Percentiles rank a stretch among this genome's conserved stretches.
Conservation (phyloP, 345 rosid genomes). For the Rhodamnia argentea region DNA sequence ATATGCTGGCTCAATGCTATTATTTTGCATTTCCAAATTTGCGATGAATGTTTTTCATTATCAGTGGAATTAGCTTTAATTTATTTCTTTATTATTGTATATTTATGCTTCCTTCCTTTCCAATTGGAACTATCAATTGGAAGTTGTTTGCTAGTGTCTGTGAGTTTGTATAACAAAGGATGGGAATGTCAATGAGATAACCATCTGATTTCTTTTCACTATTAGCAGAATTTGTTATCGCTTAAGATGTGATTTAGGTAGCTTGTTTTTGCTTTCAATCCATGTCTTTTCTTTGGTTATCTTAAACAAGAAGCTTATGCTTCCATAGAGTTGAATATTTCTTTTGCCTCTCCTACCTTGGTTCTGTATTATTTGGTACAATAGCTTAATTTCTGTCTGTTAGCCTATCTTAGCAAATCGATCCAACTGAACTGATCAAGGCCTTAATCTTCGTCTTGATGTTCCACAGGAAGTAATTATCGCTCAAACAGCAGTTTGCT, state of each 20-base stretch:
- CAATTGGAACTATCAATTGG: not conserved
- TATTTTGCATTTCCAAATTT: not conserved
- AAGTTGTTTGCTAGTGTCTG: not conserved
- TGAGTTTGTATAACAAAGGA: not conserved
- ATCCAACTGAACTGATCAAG: not conserved
- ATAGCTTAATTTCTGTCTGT: not conserved
- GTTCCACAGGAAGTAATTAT: not conserved
- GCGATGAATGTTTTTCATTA: not conserved
- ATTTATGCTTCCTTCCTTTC: not conserved
- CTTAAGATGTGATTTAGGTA: not conserved
- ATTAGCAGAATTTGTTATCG: not conserved
- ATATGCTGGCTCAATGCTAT: not conserved
- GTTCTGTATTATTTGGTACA: not conserved
- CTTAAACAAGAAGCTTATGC: not conserved
- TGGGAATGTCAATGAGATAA: not conserved
- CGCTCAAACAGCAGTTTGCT: not conserved
- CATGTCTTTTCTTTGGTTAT: not conserved
- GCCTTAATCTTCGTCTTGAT: not conserved
- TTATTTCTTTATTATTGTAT: not conserved
- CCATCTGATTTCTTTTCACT: not conserved
- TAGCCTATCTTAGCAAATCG: not conserved
- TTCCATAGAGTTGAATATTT: not conserved
- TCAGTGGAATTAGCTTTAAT: not conserved
- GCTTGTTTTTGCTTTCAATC: not conserved
- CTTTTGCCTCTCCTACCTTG: not conserved